Conservation (phyloP, 2,329 filamentous ascomycete genomes). For the Monilinia aucupariae region DNA sequence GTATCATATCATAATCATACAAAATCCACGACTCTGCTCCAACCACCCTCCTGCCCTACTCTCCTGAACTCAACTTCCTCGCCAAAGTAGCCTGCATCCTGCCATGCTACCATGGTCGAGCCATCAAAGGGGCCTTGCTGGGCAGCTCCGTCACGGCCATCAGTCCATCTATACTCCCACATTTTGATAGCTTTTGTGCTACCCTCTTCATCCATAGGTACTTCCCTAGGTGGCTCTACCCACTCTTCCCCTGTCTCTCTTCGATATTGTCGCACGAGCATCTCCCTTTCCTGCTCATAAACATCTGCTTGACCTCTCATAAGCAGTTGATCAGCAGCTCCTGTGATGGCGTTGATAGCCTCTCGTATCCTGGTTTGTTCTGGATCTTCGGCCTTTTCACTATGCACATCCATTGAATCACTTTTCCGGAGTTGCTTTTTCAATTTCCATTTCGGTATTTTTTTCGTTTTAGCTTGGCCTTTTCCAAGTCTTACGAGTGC, state of each 20-base stretch:
- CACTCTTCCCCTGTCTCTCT: conserved; percentile 85
- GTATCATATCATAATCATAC: conserved; percentile 26
- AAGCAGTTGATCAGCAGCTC: conserved; percentile 81
- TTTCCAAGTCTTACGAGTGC: conserved; percentile 77
- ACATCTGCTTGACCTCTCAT: conserved; percentile 81
- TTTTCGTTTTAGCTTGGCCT: conserved; percentile 54
- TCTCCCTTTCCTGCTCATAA: conserved; percentile 82
- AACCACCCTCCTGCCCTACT: conserved; percentile 46
- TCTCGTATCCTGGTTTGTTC: conserved; percentile 65
- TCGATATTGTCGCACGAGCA: conserved; percentile 74
- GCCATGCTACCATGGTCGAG: conserved; percentile 84
- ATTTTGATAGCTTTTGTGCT: conserved; percentile 37
- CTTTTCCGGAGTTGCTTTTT: conserved; percentile 60
- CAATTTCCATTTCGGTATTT: conserved; percentile 61
- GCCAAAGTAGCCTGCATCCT: conserved; percentile 85
- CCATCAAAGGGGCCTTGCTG: conserved; percentile 85
- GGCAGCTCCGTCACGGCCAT: conserved; percentile 72
- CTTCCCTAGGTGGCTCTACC: conserved; percentile 48
- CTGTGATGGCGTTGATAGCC: conserved; percentile 77
- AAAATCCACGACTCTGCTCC: conserved; percentile 35
- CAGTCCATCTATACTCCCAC: conserved; percentile 94
- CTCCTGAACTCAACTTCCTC: conserved; percentile 77
- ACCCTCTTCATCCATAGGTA: conserved; percentile 33
- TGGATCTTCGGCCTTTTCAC: conserved; percentile 54
- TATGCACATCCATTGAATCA: conserved; percentile 66